Percentiles rank a stretch among this genome's conserved stretches.
phyloP scores from a whole-genome alignment of 2,329 filamentous ascomycete genomes.

The Ceratocystis ficicola region DNA sequence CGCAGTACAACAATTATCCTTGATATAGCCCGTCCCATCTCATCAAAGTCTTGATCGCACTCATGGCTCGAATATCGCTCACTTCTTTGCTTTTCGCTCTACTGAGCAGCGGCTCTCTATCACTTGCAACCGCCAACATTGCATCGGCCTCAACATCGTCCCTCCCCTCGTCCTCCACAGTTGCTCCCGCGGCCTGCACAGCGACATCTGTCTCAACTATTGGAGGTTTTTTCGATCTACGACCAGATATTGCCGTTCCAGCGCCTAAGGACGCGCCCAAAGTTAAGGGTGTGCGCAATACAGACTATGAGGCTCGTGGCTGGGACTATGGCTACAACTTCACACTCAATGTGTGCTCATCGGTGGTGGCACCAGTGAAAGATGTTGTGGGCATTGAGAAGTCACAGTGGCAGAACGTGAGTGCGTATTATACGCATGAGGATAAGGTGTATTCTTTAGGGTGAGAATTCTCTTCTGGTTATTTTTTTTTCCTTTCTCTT shows the following conservation, averaged over 20 bases:
- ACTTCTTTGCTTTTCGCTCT: conserved; percentile 21
- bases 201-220: conserved; percentile 43
- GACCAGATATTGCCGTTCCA: conserved; percentile 40
- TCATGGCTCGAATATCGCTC: conserved; percentile 15
- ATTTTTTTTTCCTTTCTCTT: conserved; percentile 13
- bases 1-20: background rate
- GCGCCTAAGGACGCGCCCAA: conserved; percentile 35
- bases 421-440: conserved; percentile 59
- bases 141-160: conserved; percentile 29
- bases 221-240: conserved; percentile 48
- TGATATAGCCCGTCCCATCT: background rate
- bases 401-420: conserved; percentile 56
- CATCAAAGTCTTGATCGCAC: background rate
- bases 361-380: conserved; percentile 55
- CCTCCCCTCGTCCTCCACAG: conserved; percentile 29
- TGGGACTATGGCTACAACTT: conserved; percentile 73
- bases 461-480: conserved; percentile 35
- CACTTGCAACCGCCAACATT: conserved; percentile 29
- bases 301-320: conserved; percentile 53
- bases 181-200: conserved; percentile 39
- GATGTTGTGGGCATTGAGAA: conserved; percentile 53
- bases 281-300: conserved; percentile 32
- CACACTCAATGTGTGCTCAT: conserved; percentile 67
- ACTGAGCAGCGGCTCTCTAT: conserved; percentile 26
- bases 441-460: conserved; percentile 63